Conservation (phyloP, 2,329 filamentous ascomycete species). For the Ambrosiella xylebori region DNA sequence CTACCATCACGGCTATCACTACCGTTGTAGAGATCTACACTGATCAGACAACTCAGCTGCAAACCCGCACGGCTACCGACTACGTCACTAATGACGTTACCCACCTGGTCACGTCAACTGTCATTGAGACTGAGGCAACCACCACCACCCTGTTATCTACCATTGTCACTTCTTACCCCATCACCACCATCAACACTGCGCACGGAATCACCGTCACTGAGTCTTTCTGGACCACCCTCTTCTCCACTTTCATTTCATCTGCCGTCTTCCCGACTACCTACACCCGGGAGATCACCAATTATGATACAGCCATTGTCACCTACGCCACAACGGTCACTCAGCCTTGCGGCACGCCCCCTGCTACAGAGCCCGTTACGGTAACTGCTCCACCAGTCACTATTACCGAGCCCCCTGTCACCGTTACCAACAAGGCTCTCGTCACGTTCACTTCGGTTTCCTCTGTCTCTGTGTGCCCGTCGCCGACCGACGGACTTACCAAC, state of each 20-base stretch:
- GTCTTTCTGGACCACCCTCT: constrained; percentile 14
- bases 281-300: constrained; percentile 13
- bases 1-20: constrained; percentile 13
- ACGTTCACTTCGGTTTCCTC: constrained; percentile 17
- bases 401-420: constrained; percentile 8
- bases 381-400: constrained; percentile 15
- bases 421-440: constrained; percentile 18
- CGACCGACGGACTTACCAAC: constrained; percentile 23
- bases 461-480: constrained; percentile 13
- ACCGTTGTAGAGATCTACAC: constrained; percentile 9
- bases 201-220: constrained; percentile 3
- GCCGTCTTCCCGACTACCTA: constrained; percentile 9
- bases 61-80: neutral
- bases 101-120: constrained; percentile 7
- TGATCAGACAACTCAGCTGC: constrained; percentile 4
- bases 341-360: constrained; percentile 12
- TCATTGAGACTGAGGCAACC: constrained; percentile 13
- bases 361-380: constrained; percentile 18
- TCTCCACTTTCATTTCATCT: constrained; percentile 15
- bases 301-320: constrained; percentile 1
- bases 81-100: neutral
- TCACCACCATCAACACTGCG: constrained; percentile 13
- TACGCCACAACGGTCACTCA: constrained; percentile 14
- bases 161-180: constrained; percentile 15
- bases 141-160: constrained; percentile 14